A percentile compares a stretch with the other conserved stretches of the same genome.
phyloP scores from a whole-genome alignment of 179 eudicot genomes.

The Nepenthes alata region DNA sequence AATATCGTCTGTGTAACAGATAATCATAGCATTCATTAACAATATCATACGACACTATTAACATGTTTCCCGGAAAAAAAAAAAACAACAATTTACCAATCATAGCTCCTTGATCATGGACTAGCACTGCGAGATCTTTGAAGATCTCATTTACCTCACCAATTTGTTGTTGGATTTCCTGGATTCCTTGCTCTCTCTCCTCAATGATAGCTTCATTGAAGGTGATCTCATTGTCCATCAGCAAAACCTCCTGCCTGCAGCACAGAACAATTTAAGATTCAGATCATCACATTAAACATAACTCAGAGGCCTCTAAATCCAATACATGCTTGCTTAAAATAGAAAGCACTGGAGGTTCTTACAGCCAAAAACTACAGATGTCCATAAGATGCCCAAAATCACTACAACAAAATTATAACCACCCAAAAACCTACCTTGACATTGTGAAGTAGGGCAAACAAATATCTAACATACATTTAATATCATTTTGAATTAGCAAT shows the following conservation, averaged over 20 bases:
- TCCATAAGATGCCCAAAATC: too few relatives aligned
- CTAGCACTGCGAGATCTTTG: slow-evolving; percentile 83
- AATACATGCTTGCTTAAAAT: too few relatives aligned
- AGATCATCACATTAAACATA: neutral
- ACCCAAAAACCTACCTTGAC: too few relatives aligned
- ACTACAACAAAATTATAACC: too few relatives aligned
- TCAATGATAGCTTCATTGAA: slow-evolving; percentile 75
- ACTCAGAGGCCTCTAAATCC: too few relatives aligned
- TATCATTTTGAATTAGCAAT: too few relatives aligned
- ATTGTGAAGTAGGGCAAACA: too few relatives aligned
- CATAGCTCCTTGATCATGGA: slow-evolving; percentile 79
- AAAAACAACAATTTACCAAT: slow-evolving; percentile 36
- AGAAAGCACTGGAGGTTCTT: too few relatives aligned
- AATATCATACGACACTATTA: too few relatives aligned
- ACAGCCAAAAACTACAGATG: too few relatives aligned
- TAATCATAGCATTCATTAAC: neutral
- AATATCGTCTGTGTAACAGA: slow-evolving; percentile 47
- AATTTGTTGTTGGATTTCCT: slow-evolving; percentile 69
- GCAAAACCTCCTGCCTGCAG: slow-evolving; percentile 55
- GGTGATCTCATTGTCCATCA: slow-evolving; percentile 60
- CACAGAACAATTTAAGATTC: neutral
- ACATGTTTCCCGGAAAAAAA: too few relatives aligned
- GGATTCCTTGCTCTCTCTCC: slow-evolving; percentile 76
- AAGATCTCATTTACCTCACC: slow-evolving; percentile 82
- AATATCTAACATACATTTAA: too few relatives aligned